Conservation (phyloP, 352 stramenopile species). For the Elongisporangium anandrum region DNA sequence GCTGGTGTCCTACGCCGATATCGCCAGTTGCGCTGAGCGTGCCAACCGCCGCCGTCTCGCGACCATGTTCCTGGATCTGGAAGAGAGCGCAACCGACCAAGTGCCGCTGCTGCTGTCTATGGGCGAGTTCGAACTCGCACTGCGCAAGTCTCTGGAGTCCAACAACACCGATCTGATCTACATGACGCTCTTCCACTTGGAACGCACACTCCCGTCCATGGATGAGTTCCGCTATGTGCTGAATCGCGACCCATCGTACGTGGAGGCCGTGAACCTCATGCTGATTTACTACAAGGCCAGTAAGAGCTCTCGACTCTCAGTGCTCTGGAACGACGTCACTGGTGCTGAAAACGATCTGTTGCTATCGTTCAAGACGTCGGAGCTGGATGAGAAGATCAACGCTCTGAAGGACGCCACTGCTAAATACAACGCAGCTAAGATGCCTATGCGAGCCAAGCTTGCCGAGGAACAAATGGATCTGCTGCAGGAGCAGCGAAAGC, state of each 20-base stretch:
- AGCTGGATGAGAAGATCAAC: conserved; percentile 63
- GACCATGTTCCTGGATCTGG: conserved; percentile 88
- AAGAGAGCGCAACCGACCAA: conserved; percentile 84
- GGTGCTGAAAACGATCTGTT: conserved; percentile 74
- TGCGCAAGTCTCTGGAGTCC: conserved; percentile 86
- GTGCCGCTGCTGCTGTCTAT: conserved; percentile 88
- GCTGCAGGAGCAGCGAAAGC: conserved; percentile 79
- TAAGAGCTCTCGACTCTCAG: conserved; percentile 51
- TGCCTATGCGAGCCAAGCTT: conserved; percentile 58
- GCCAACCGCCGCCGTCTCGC: conserved; percentile 79
- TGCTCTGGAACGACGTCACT: conserved; percentile 58
- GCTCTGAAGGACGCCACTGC: conserved; percentile 58
- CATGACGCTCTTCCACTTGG: conserved; percentile 86
- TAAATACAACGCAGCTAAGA: conserved; percentile 69
- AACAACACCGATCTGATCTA: conserved; percentile 89
- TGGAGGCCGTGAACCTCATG: conserved; percentile 72
- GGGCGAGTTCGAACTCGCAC: conserved; percentile 87
- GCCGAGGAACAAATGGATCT: conserved; percentile 87
- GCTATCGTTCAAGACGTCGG: conserved; percentile 56
- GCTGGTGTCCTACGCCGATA: conserved; percentile 78
- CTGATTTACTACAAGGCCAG: conserved; percentile 72
- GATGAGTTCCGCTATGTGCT: conserved; percentile 80
- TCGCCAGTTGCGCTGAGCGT: conserved; percentile 76
- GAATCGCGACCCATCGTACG: conserved; percentile 64
- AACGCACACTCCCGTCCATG: conserved; percentile 73